These are phyloP conservation scores for Trichoderma gamsii DNA, from an alignment of 495 filamentous ascomycete species.

Conservation along the genomic window DNA sequence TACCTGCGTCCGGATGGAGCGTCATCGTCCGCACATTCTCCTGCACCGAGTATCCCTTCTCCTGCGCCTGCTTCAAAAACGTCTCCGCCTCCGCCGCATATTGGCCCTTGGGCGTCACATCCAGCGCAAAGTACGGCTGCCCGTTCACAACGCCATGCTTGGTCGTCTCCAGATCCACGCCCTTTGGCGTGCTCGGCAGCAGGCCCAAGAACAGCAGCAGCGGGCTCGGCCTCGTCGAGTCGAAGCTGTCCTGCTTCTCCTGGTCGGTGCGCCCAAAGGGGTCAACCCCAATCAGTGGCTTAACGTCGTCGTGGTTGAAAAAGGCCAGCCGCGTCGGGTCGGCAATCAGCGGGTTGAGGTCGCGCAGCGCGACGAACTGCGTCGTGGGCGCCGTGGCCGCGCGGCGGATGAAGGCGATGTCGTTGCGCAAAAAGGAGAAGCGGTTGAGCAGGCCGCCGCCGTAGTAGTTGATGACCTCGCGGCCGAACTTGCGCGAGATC, in stretches of 20 bases:
- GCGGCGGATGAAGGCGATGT: constrained; percentile 69
- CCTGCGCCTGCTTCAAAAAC: constrained; percentile 25
- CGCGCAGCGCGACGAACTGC: constrained; percentile 69
- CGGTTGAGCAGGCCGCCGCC: constrained; percentile 60
- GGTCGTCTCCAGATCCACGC: constrained; percentile 37
- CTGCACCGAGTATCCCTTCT: constrained; percentile 26
- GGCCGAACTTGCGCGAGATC: constrained; percentile 81
- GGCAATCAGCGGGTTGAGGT: constrained; percentile 66
- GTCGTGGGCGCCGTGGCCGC: constrained; percentile 68
- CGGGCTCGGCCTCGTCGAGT: constrained; percentile 59
- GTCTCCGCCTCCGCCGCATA: constrained; percentile 53
- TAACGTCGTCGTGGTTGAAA: constrained; percentile 56
- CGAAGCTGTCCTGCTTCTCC: constrained; percentile 63
- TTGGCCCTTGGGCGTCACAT: constrained; percentile 68
- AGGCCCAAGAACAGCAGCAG: constrained; percentile 81
- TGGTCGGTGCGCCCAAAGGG: constrained; percentile 68
- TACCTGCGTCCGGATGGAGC: constrained; percentile 40
- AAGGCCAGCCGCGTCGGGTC: constrained; percentile 51
- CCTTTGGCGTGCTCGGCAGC: constrained; percentile 40
- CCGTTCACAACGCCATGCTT: constrained; percentile 57
- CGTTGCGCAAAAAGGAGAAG: constrained; percentile 77
- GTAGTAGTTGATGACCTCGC: constrained; percentile 92
- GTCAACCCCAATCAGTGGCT: constrained; percentile 61
- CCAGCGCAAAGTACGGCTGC: constrained; percentile 78
- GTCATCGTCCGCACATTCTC: constrained; percentile 30